Base-by-base conservation (phyloP, 2,329 filamentous ascomycete species). In the Colletotrichum sp. region DNA sequence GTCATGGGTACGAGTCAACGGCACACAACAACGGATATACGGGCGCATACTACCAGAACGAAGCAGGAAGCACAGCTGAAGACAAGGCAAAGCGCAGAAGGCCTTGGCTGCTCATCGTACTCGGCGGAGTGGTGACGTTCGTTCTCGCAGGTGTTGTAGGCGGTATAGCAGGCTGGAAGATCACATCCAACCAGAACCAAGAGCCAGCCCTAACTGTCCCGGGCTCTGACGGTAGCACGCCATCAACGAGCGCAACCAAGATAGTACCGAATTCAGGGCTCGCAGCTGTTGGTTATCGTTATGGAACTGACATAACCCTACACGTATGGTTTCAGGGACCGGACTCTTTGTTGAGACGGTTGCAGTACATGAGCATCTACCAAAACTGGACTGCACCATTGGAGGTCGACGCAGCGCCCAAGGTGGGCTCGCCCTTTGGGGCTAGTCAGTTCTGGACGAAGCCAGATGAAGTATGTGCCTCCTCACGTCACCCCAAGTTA, bases 321-420 rank as follows among this genome's bases (percentile, higher is more conserved):
- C 67, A 70, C n/a, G 34, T 78, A 13, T 72, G 68, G 26, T 75
- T 77, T 13, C 74, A 75, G 21, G 71, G 71, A n/a, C 28, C 63
- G 4, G 71, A 71, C 7, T 24, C 52, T 26, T 21, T 28, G 24
- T 18, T 78, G 71, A 55, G 71, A 28, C 48, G 52, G 36, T 55
- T 28, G 10, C 21, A 68, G 32, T 78, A 75, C 43, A 67, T 39
- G 60, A 63, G 39, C 24, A 39, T 71, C 18, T 77, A 48, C 26
- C 36, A 60, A 24, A 71, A 71, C 24, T 75, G 68, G 66, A 71
- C 71, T 13, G 21, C 52, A 10, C 71, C 60, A 14, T 48, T 74
- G 63, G 63, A 66, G 12, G 60, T 68, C 21, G 68, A 71, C 63
- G 71, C 70, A 4, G 64, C 70, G 7, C 67, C 75, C n/a, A 75